Base-by-base conservation (phyloP, 495 filamentous ascomycete species). In the Lepraria neglecta region DNA sequence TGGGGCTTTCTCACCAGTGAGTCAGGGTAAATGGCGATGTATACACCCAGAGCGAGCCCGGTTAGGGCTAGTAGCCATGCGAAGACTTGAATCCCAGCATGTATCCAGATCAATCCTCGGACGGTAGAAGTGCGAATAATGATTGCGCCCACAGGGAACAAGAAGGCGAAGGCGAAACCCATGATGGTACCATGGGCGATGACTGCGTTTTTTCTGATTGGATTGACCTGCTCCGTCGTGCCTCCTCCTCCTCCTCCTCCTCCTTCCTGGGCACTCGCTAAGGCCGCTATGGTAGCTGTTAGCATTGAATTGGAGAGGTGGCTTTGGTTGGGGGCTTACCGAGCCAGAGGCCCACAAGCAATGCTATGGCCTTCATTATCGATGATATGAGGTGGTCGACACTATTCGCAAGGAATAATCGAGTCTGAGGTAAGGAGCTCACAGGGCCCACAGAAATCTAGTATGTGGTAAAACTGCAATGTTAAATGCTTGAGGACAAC, bases 41-140 rank as follows among this genome's bases (percentile, higher is more conserved):
- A 78, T 21, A 90, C 67, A 27, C 88, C 88, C 24, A 88, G 44
- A 3, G 76, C 85, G 53, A 90, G 76, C 1, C 83, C 88, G 6
- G 77, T 77, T 67, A 86, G 75, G 58, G 82, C 80, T 9, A 84
- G 59, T 14, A 74, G 31, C 60, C 85, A 80, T 30, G 82, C 71
- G 11, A 87, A 66, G 0, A 79, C 55, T 70, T 91, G 89, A 56
- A 83, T 74, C 0, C 61, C 71, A 1, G 74, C 82, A 70, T 91
- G 88, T 4, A 87, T 56, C 31, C 63, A 61, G 1, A 73, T 60
- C 1, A 67, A 59, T 61, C 56, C 56, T n/a, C 64, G 63, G 24
- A 70, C 66, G 4, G 76, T 72, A 10, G 80, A 64, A 0, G 81
- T 45, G 27, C 76, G 72, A 33, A 82, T 70, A 46, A 71, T 55